Evolutionary conservation across 208 protist genomes (phyloP), one percentile per base, ranked within the genome.

Genomic region (Endotrypanum monterogeii): DNA sequence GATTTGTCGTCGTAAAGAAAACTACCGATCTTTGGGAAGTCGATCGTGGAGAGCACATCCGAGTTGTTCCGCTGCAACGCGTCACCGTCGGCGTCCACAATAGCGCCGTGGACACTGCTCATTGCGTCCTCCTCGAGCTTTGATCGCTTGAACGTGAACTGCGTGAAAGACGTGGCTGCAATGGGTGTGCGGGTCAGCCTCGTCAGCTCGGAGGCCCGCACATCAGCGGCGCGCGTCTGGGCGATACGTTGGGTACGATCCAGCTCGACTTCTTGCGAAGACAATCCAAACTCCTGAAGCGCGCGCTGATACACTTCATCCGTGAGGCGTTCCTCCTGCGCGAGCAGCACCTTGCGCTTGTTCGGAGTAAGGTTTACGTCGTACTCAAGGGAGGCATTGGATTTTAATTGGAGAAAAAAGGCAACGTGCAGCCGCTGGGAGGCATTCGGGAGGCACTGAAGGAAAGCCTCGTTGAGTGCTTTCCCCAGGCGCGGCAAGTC

Each of bases 331-430:
- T 87, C 81, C 74, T 89, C 88, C 51, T 86, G 67, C n/a, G 69
- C 78, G 23, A 93, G 58, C 44, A 89, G 51, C 56, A 90, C 88
- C 75, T 91, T 89, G 57, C 88, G 81, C 73, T 93, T 93, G 74
- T 93, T 91, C 1, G 93, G 93, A 8, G 84, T 78, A 25, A 97
- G 74, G 73, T 97, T 97, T 28, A 97, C 89, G 65, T 97, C 93
- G 78, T 94, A 97, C 48, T 67, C 63, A 70, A 87, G 50, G 46
- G 39, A 66, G 18, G 68, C 66, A 35, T 78, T 80, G 5, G 73
- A 82, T 57, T 67, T 69, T 3, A 97, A 30, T 50, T 88, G 80
- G 56, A 97, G 71, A 67, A 97, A 97, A 69, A 94, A 94, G 23
- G 80, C 84, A 18, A 88, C 88, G 60, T 80, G 85, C 39, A 87